Evolutionary conservation across 495 filamentous ascomycete species (phyloP).

Genomic region (Schizothecium vesticola): DNA sequence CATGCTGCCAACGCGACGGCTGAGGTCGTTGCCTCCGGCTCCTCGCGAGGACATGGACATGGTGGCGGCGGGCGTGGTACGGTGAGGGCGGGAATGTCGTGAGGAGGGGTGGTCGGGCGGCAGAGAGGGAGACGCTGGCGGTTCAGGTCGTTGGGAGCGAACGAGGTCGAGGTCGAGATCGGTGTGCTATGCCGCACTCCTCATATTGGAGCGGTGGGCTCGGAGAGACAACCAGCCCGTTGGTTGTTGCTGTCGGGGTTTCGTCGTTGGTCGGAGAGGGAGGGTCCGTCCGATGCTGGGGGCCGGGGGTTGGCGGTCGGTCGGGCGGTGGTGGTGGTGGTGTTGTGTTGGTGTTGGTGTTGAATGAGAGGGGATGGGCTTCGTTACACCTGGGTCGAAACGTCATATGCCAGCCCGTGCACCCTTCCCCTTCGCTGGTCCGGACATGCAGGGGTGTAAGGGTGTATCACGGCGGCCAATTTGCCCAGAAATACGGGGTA

Average conservation of each 20-base stretch:
- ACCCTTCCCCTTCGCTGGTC: background rate
- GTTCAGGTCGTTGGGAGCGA: background rate
- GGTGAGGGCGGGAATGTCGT: background rate
- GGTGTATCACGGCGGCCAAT: background rate
- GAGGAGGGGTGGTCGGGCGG: background rate
- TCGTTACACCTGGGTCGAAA: constrained; percentile 6
- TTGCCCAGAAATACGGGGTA: background rate
- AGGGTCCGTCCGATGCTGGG: background rate
- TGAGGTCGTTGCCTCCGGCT: constrained; percentile 27
- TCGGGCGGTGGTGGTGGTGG: background rate
- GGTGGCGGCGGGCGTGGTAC: constrained; percentile 10
- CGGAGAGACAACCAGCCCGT: background rate
- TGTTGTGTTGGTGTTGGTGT: background rate
- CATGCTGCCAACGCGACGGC: constrained; percentile 42
- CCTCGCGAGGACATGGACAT: constrained; percentile 42
- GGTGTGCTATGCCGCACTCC: constrained; percentile 2
- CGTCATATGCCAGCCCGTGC: constrained; percentile 9
- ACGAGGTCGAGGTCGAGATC: background rate
- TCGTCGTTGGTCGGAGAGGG: background rate
- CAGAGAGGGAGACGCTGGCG: background rate
- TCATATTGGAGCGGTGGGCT: constrained; percentile 7
- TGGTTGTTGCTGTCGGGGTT: background rate
- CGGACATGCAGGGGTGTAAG: background rate
- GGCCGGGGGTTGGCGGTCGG: background rate
- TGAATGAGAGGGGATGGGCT: constrained; percentile 9